Evolutionary conservation across 345 rosid genomes (phyloP).

Genomic region (Citrus reticulata): DNA sequence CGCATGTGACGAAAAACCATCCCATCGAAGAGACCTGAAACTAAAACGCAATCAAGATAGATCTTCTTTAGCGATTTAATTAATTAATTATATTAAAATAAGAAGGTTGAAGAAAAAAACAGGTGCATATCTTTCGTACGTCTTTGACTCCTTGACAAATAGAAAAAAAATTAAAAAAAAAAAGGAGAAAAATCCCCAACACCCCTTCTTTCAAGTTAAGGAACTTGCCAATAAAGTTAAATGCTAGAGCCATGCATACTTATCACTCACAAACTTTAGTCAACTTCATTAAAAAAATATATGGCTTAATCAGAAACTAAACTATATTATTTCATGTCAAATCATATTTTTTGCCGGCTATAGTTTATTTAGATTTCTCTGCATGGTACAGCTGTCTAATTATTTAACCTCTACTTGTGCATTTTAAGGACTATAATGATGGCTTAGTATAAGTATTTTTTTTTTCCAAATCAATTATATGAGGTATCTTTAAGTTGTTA

Average conservation of each 20-base stretch:
- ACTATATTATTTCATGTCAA: slow-evolving; percentile 14
- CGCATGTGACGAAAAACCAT: slow-evolving; percentile 8
- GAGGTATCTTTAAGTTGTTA: background rate
- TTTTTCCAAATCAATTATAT: background rate
- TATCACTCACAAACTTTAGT: slow-evolving; percentile 8
- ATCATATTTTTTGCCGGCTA: slow-evolving; percentile 26
- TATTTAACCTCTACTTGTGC: background rate
- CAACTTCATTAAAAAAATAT: background rate
- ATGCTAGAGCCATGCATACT: slow-evolving; percentile 5
- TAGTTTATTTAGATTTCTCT: background rate
- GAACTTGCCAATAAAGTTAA: background rate
- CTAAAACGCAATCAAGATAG: background rate
- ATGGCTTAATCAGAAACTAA: slow-evolving; percentile 7
- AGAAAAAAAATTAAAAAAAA: background rate
- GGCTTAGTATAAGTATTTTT: background rate
- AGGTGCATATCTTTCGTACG: slow-evolving; percentile 6
- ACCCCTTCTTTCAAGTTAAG: slow-evolving; percentile 19
- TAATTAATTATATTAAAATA: background rate
- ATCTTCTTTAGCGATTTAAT: background rate
- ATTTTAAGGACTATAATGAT: background rate
- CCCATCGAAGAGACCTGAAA: slow-evolving; percentile 14
- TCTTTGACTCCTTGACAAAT: slow-evolving; percentile 11
- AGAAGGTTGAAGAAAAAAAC: slow-evolving; percentile 4
- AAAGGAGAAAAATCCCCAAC: background rate
- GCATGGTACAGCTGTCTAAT: background rate